Conservation (phyloP, 1,284 basidiomycete species). For the Ceratobasidium sp. region DNA sequence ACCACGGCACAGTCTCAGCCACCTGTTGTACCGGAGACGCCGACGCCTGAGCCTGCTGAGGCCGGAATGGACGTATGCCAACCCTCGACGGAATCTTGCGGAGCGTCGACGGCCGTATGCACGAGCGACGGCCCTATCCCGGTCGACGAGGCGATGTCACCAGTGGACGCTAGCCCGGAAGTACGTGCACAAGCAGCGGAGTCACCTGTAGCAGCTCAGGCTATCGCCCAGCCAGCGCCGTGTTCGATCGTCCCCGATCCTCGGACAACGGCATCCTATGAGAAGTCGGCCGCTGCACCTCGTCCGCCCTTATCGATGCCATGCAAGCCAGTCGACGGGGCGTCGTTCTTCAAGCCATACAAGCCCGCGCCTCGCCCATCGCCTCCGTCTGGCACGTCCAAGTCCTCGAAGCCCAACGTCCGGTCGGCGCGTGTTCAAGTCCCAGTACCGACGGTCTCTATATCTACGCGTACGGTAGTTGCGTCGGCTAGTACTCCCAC, state of each 20-base stretch:
- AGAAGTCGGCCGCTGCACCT: not conserved
- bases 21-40: not conserved
- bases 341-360: not conserved
- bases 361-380: not conserved
- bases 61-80: not conserved
- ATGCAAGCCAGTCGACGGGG: constrained; percentile 1
- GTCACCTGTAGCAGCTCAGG: not conserved
- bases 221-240: not conserved
- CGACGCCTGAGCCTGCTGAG: not conserved
- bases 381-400: not conserved
- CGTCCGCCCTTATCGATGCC: not conserved
- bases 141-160: not conserved
- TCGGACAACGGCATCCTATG: not conserved
- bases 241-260: not conserved
- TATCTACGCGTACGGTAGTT: not conserved
- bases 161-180: not conserved
- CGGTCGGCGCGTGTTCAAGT: not conserved
- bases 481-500: not conserved
- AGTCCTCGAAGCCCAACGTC: not conserved
- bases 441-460: not conserved
- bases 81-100: not conserved
- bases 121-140: not conserved
- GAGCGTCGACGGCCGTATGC: not conserved
- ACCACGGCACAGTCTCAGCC: not conserved
- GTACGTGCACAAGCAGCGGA: not conserved